Evolutionary conservation across 2,329 filamentous ascomycete genomes (phyloP).

Genomic region (Elsinoe arachidis): DNA sequence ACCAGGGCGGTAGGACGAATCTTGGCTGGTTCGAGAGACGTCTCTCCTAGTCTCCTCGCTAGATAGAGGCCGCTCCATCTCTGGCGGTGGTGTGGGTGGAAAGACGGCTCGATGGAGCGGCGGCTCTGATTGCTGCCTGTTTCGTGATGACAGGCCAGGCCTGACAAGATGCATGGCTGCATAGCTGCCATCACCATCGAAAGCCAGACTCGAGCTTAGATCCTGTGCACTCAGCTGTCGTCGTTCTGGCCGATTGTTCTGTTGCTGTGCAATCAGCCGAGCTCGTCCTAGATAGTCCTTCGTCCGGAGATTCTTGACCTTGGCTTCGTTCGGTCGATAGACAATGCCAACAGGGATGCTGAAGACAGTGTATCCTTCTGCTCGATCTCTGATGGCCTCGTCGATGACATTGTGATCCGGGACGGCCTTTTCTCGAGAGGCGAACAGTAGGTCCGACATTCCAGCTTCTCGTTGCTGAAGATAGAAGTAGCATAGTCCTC

Average conservation of each 20-base stretch:
- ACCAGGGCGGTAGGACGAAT: constrained; percentile 35
- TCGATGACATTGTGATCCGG: constrained; percentile 97
- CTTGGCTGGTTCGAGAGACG: constrained; percentile 17
- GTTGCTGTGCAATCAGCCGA: constrained; percentile 69
- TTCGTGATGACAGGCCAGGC: constrained; percentile 66
- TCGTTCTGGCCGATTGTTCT: constrained; percentile 21
- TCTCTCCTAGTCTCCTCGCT: constrained; percentile 14
- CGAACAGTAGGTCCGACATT: constrained; percentile 82
- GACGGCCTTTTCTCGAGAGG: constrained; percentile 91
- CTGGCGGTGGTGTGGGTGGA: constrained; percentile 95
- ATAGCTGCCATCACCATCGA: constrained; percentile 78
- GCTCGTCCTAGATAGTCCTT: constrained; percentile 97
- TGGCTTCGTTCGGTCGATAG: constrained; percentile 92
- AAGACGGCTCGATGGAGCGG: constrained; percentile 73
- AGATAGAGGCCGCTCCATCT: constrained; percentile 51
- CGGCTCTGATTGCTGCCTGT: constrained; percentile 75
- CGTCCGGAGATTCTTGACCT: constrained; percentile 94
- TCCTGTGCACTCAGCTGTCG: constrained; percentile 19
- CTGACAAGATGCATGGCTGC: constrained; percentile 91
- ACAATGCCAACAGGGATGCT: constrained; percentile 94
- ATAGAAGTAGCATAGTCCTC: constrained; percentile 95
- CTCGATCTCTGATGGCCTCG: constrained; percentile 86
- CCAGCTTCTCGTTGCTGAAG: constrained; percentile 84
- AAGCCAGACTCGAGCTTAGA: constrained; percentile 37
- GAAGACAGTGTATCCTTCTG: constrained; percentile 95